Evolutionary conservation across 345 rosid genomes (phyloP), one percentile per base, ranked within the genome.

Genomic region (Geranium brycei): DNA sequence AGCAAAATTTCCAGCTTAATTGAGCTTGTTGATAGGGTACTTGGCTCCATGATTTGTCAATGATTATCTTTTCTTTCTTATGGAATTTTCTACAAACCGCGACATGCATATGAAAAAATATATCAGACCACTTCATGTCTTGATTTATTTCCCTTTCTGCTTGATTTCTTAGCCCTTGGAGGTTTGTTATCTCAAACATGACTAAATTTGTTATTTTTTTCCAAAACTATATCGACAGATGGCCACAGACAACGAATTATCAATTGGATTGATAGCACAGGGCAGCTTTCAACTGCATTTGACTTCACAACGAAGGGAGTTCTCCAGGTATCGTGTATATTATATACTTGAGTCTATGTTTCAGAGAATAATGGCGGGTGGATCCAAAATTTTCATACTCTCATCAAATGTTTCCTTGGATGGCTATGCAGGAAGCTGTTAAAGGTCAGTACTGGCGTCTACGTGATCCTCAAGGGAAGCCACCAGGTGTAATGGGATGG

Each of bases 291-390:
- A 62, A 59, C 88, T 69, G 95, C 92, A 72, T 91, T 89, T 84
- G 95, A 91, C 80, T 91, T 91, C 83, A 91, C 98, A 60, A 85
- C 92, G 7, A 85, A 87, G 70, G 95, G 91, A 71, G 87, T 91
- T 59, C 88, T 91, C 61, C 93, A 87, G 91, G 96, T 17, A 13
- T 15, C 58, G 62, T 35, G 5, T 35, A 7, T 23, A 47, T 10
- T 47, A 47, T 47, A 47, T 47, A 35, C 53, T 3, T 47, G 53
- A 47, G 14, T 10, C 53, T 13, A 47, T 47, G 14, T 3, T 3
- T 47, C 3, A 0, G 13, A 47, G 53, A 47, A 11, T 47, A 10
- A 11, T 47, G 53, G 10, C 14, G 15, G 53, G 53, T 47, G 53
- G 53, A 3, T 17, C 41, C 28, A 23, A 23, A 23, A 0, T 35